Percentiles rank a stretch among this genome's conserved stretches.
These are phyloP conservation scores for Diospyros kaki DNA, from an alignment of 148 eudicot genomes.

Conservation along the genomic window DNA sequence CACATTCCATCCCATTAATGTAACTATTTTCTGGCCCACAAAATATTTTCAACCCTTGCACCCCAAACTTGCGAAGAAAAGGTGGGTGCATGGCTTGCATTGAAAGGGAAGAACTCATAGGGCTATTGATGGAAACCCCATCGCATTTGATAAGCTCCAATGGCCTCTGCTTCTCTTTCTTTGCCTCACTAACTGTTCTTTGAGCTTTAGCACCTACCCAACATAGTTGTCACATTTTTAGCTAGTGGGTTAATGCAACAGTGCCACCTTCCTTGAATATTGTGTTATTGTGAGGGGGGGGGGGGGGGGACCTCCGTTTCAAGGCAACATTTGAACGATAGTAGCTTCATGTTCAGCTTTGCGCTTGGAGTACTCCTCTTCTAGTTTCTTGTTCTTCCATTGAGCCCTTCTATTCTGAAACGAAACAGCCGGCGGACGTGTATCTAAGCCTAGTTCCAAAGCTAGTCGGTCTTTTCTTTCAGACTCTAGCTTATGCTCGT, in stretches of 20 bases:
- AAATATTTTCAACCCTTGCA: constrained; percentile 29
- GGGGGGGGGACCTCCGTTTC: constrained; percentile 54
- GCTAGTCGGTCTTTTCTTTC: constrained; percentile 78
- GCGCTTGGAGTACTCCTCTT: constrained; percentile 69
- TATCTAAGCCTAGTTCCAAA: constrained; percentile 70
- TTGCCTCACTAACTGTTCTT: constrained; percentile 56
- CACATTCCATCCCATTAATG: constrained; percentile 24
- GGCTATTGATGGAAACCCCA: constrained; percentile 51
- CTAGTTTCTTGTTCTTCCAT: constrained; percentile 83
- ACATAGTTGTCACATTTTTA: too few relatives aligned
- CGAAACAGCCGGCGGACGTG: constrained; percentile 95
- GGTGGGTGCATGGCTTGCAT: constrained; percentile 39
- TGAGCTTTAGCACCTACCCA: constrained; percentile 42
- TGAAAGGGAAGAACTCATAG: constrained; percentile 53
- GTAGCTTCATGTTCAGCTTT: constrained; percentile 43
- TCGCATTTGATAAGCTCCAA: constrained; percentile 35
- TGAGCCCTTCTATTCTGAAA: constrained; percentile 91
- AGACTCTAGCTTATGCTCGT: constrained; percentile 80
- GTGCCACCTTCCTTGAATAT: neutral
- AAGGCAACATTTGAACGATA: constrained; percentile 62
- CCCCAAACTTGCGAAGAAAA: constrained; percentile 30
- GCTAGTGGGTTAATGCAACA: neutral
- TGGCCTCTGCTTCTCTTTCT: constrained; percentile 47
- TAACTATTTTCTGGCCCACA: constrained; percentile 17
- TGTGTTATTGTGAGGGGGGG: neutral